phyloP scores from a whole-genome alignment of 208 protist species.

The Wallacemonas rigidus region DNA sequence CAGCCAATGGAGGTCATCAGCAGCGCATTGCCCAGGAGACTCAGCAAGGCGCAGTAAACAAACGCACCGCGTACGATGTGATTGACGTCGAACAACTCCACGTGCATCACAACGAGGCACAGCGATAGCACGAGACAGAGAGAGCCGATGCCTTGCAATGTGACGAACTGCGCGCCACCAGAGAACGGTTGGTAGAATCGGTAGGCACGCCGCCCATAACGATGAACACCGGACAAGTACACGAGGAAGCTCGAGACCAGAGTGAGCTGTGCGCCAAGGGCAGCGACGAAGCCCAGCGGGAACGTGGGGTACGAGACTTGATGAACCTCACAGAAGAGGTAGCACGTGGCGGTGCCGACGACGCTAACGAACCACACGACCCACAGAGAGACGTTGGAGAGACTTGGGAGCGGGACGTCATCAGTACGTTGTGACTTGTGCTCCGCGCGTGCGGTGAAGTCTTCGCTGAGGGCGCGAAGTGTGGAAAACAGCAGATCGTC shows the following conservation, averaged over 20 bases:
- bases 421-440: not conserved
- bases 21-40: conserved; percentile 58
- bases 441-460: conserved; percentile 4
- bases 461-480: conserved; percentile 5
- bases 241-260: conserved; percentile 46
- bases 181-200: conserved; percentile 82
- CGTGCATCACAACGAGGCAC: conserved; percentile 30
- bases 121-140: conserved; percentile 31
- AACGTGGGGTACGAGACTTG: conserved; percentile 42
- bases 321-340: conserved; percentile 65
- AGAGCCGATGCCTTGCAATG: conserved; percentile 72
- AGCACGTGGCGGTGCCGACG: conserved; percentile 45
- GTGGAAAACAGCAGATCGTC: conserved; percentile 3
- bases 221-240: conserved; percentile 50
- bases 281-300: conserved; percentile 51
- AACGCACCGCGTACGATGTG: conserved; percentile 45
- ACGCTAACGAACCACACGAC: conserved; percentile 60
- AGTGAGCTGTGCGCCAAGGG: conserved; percentile 43
- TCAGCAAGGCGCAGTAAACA: conserved; percentile 31
- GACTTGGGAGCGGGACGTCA: conserved; percentile 22
- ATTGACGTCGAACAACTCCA: conserved; percentile 29
- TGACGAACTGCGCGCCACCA: conserved; percentile 72
- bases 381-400: conserved; percentile 66
- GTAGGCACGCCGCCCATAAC: conserved; percentile 49
- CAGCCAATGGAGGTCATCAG: conserved; percentile 55